Evolutionary conservation across 2,329 filamentous ascomycete species (phyloP), one percentile per base, ranked within the genome.

Genomic region (Peltaster fructicola): DNA sequence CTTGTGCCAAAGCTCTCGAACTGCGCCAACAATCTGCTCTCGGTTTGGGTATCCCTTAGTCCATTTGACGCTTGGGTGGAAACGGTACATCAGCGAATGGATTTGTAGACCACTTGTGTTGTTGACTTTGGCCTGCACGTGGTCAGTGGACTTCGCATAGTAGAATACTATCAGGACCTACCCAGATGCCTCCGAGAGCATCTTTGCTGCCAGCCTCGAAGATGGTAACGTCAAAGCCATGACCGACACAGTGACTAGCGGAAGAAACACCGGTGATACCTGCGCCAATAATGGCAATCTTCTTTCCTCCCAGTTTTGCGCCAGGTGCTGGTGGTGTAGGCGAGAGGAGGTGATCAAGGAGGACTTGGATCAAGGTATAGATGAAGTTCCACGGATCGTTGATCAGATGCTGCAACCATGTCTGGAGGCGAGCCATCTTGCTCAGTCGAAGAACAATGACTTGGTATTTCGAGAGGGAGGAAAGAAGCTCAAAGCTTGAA

Each of bases 41-140:
- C 77, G 71, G 32, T 73, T 63, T 0, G 81, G 81, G 41, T 90
- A 90, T n/a, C 77, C 77, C 15, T 61, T 56, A 16, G 65, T 57
- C 70, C 77, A 90, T 32, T 65, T 60, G 1, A 90, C 68, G 0
- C 74, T 76, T 0, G 81, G 81, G 37, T 85, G 77, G 46, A 90
- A 91, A 12, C 80, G 68, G 48, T 85, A 90, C 79, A 88, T 88
- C 30, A 84, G 49, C 11, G 72, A 79, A 47, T 90, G 78, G 12
- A 90, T 84, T 42, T 88, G 79, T 1, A 90, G 62, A 9, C 76
- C 69, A 0, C 77, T 84, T 0, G 77, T 84, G 77, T 48, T 65
- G 64, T 70, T 79, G 30, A 38, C 41, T 28, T 34, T 37, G 9
- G 39, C 40, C 43, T 41, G 44, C 15, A 46, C 44, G n/a, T 41